phyloP scores from a whole-genome alignment of 2,329 filamentous ascomycete species.

The Calonectria hawksworthii region DNA sequence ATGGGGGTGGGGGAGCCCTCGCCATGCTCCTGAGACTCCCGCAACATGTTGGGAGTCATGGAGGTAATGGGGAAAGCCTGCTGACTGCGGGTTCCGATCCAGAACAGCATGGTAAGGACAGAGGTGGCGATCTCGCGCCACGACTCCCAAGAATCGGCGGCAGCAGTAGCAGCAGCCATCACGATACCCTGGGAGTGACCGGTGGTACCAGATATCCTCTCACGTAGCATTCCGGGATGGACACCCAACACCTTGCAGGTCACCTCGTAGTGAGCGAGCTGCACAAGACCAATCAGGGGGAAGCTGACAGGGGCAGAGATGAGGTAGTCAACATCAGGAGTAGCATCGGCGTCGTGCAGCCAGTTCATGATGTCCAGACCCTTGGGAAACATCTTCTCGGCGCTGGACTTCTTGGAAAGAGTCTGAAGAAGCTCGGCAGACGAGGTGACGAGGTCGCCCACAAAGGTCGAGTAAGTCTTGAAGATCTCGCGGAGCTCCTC shows the following conservation, averaged over 20 bases:
- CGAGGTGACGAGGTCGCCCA: conserved; percentile 85
- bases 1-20: conserved; percentile 98
- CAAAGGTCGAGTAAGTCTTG: conserved; percentile 90
- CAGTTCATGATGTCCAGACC: conserved; percentile 96
- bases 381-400: conserved; percentile 96
- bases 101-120: conserved; percentile 94
- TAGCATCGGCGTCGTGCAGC: conserved; percentile 89
- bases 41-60: conserved; percentile 88
- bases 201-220: conserved; percentile 88
- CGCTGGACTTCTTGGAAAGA: conserved; percentile 84
- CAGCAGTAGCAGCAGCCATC: conserved; percentile 90
- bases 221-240: conserved; percentile 88
- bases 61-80: conserved; percentile 97
- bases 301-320: conserved; percentile 96
- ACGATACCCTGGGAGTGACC: conserved; percentile 98
- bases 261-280: conserved; percentile 95
- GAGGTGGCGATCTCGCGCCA: conserved; percentile 85
- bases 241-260: conserved; percentile 93
- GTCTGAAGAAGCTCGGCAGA: conserved; percentile 90
- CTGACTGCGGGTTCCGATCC: conserved; percentile 97
- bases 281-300: conserved; percentile 94
- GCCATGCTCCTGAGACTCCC: conserved; percentile 93
- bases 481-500: conserved; percentile 95
- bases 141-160: conserved; percentile 92
- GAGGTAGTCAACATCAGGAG: conserved; percentile 94